Evolutionary conservation across 176 grass and related monocot species (phyloP).

Genomic region (Carex kokanica): DNA sequence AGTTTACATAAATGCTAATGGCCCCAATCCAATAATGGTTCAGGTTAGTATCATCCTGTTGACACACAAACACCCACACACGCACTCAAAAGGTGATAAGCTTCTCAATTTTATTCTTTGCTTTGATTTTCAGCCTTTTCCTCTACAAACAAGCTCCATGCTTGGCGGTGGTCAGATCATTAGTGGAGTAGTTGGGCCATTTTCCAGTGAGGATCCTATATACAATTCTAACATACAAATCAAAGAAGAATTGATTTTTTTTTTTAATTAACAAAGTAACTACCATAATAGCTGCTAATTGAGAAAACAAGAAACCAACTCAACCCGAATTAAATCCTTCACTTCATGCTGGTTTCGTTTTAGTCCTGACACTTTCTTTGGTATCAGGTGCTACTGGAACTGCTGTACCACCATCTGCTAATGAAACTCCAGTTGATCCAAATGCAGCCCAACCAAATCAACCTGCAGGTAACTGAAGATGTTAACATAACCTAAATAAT

Average conservation of each 20-base stretch:
- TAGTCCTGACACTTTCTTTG: neutral
- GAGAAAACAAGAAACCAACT: neutral
- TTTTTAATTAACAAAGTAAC: neutral
- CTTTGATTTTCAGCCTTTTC: constrained; percentile 51
- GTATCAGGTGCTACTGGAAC: neutral
- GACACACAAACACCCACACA: neutral
- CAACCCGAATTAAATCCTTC: neutral
- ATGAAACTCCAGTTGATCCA: neutral
- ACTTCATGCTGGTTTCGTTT: neutral
- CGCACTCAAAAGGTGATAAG: neutral
- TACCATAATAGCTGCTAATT: neutral
- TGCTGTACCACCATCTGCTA: constrained; percentile 17
- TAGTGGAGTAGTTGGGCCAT: constrained; percentile 53
- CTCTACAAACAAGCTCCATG: constrained; percentile 54
- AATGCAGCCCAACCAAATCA: constrained; percentile 18
- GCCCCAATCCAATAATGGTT: constrained; percentile 99
- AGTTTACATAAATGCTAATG: constrained; percentile 76
- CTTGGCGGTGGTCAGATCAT: constrained; percentile 52
- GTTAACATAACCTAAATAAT: neutral
- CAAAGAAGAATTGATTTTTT: constrained; percentile 4
- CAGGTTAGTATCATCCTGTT: constrained; percentile 55
- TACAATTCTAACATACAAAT: constrained; percentile 39
- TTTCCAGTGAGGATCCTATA: constrained; percentile 53
- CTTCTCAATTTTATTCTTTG: neutral
- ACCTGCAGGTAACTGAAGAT: constrained; percentile 16